Evolutionary conservation across 2,329 filamentous ascomycete species (phyloP).

Genomic region (Acephala macrosclerotiorum): DNA sequence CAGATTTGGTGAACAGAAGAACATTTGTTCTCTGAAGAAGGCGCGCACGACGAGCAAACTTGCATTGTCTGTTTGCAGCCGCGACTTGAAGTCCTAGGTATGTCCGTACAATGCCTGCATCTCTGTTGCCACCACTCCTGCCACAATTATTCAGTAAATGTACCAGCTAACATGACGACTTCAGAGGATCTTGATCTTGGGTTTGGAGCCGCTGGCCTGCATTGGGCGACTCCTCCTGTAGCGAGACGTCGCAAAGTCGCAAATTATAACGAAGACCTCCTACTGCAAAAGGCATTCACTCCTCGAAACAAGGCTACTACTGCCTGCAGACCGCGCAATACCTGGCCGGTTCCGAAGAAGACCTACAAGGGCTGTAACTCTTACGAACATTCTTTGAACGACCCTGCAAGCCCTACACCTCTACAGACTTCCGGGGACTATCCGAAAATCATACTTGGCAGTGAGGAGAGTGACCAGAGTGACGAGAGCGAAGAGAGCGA

Average conservation of each 20-base stretch:
- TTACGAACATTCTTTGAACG: neutral
- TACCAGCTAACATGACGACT: constrained; percentile 16
- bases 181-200: constrained; percentile 12
- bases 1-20: neutral
- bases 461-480: neutral
- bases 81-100: neutral
- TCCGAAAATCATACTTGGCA: neutral
- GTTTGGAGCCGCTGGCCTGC: neutral
- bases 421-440: neutral
- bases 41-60: neutral
- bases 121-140: neutral
- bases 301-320: neutral
- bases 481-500: neutral
- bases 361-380: neutral
- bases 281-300: neutral
- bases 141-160: neutral
- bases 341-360: neutral
- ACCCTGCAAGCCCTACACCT: neutral
- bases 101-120: neutral
- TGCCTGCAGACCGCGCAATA: neutral
- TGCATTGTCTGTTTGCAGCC: neutral
- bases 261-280: constrained; percentile 3
- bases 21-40: neutral
- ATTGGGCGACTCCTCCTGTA: neutral
- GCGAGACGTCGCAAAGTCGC: neutral